Evolutionary conservation across 495 filamentous ascomycete genomes (phyloP).

Genomic region (Aspergillus funiculosus): DNA sequence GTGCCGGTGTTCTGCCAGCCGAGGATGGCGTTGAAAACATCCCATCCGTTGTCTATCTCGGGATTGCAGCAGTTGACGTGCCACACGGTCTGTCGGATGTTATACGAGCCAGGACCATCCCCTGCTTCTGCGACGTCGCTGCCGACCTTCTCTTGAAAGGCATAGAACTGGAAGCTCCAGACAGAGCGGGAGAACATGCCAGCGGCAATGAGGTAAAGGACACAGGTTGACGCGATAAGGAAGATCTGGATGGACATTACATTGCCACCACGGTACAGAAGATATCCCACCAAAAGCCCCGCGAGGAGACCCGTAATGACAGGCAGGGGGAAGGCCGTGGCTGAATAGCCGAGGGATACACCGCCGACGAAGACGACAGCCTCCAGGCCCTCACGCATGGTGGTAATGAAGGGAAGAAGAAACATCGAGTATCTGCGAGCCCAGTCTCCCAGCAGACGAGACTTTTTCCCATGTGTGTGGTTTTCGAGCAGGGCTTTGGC

Average conservation of each 20-base stretch:
- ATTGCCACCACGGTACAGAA: conserved; percentile 68
- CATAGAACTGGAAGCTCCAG: conserved; percentile 62
- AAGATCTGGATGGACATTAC: conserved; percentile 68
- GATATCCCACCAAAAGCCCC: conserved; percentile 57
- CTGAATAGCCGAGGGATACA: conserved; percentile 67
- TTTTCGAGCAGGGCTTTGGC: conserved; percentile 56
- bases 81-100: conserved; percentile 81
- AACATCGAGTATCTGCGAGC: conserved; percentile 86
- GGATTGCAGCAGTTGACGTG: conserved; percentile 89
- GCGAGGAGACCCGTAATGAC: conserved; percentile 62
- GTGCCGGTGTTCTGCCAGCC: conserved; percentile 90
- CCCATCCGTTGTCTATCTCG: conserved; percentile 71
- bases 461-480: conserved; percentile 48
- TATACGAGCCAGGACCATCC: conserved; percentile 76
- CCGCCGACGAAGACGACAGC: conserved; percentile 78
- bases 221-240: conserved; percentile 69
- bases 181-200: conserved; percentile 73
- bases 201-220: conserved; percentile 58
- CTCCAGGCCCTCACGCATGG: conserved; percentile 75
- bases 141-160: conserved; percentile 62
- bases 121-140: conserved; percentile 71
- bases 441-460: too few species aligned
- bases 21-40: conserved; percentile 73
- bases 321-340: conserved; percentile 65
- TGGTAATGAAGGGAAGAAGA: conserved; percentile 72